Base-by-base conservation (phyloP, 78 protist species). In the Mantamonas sphyraenae region DNA sequence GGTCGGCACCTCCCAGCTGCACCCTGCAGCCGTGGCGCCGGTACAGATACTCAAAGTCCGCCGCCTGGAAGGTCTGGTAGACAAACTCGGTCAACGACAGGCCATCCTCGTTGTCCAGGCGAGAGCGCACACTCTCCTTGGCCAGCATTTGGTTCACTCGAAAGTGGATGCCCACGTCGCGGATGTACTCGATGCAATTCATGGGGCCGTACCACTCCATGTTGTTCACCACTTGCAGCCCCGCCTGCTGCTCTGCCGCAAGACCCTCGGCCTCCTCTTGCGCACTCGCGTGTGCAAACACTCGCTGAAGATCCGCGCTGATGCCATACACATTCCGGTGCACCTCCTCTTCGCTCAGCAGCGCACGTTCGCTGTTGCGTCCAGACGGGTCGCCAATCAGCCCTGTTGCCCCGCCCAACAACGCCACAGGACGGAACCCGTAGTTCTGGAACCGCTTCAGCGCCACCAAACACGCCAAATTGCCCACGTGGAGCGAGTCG, bases 321-420 rank as follows among this genome's bases (percentile, higher is more conserved):
- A 34, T 16, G 19, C 42, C 50, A 7, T 2, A 28, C 53, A 37
- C 4, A 34, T 73, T 38, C 39, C 4, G 64, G 2, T 34, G 53
- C 4, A 60, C 28, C 26, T 2, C 39, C 43, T 59, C 71, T 19
- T 51, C 26, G 12, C 22, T 65, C 55, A 85, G 67, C 42, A 53
- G 59, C 39, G 64, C 30, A 16, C 95, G 61, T 43, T 83, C 90
- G 5, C 86, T 81, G 55, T 75, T 56, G 28, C 85, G 81, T 22
- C 91, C 91, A 45, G 79, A 68, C 31, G 95, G 95, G 42, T 90
- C 95, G 50, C 95, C 95, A 45, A 90, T 77, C 17, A 60, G 39
- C 3, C 86, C 95, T 5, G 95, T 90, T 16, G 92, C 91, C 2
- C 95, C 95, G 51, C 95, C 94, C 22, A 88, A 77, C 28, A 86